Base-by-base conservation (phyloP, 2,329 filamentous ascomycete species). In the Dryadomyces sulphureus region DNA sequence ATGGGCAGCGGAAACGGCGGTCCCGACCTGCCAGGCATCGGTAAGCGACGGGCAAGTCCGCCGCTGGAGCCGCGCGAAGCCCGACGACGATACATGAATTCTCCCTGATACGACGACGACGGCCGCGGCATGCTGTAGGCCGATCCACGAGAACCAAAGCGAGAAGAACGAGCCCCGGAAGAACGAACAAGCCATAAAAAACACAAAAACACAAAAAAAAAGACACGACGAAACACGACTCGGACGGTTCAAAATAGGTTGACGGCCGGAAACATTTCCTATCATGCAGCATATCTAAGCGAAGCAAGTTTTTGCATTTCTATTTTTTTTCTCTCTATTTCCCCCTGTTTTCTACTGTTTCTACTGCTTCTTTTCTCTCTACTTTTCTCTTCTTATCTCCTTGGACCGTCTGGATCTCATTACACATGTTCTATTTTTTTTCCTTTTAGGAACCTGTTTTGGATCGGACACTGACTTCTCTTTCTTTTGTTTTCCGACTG, bases 31-130 rank as follows among this genome's bases (percentile, higher is more conserved):
- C 44, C 40, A 14, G 46, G 41, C 4, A 62, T 67, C 5, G 60
- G 63, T 2, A 79, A 79, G 57, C 64, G 75, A 49, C 64, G 70
- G 51, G 68, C 69, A 25, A 79, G 74, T 50, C 65, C 66, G 3
- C 70, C 73, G 16, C 57, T 61, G 42, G 57, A 62, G 36, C 58
- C 60, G 19, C 62, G 67, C 40, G 72, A 77, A 46, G 58, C 64
- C 42, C 64, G 70, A 19, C 60, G 71, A 45, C 58, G 66, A 47
- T 62, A 68, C 48, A 56, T 59, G 45, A 56, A 61, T 42, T 52
- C 50, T 7, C 54, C 55, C 19, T 53, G 56, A 12, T 53, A 54
- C 38, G 54, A 55, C 40, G 53, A 53, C 24, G 48, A 46, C 16
- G 46, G 50, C 12, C 24, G 43, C 7, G 36, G 41, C 12, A 19